Percentiles rank a stretch among this genome's conserved stretches.
Conservation (phyloP, 2,329 filamentous ascomycete species). For the Atkinsonella texensis region DNA sequence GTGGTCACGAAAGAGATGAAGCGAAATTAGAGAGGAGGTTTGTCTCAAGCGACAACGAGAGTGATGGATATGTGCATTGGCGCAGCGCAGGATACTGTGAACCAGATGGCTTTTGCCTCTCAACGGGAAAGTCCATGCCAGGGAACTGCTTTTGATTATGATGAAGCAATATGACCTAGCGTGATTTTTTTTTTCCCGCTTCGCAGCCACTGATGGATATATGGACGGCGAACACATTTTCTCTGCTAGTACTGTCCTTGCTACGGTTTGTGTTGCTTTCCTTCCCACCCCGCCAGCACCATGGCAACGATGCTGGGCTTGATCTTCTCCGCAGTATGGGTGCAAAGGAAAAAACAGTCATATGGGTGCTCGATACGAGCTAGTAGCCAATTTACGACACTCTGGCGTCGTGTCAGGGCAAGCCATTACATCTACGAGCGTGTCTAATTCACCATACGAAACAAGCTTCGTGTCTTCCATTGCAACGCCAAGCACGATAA, state of each 20-base stretch:
- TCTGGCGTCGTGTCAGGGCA: constrained; percentile 13
- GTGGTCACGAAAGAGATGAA: constrained; percentile 16
- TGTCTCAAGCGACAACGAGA: constrained; percentile 34
- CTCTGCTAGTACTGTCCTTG: constrained; percentile 39
- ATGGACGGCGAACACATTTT: constrained; percentile 46
- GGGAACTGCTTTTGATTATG: too few relatives aligned
- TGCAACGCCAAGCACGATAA: background rate
- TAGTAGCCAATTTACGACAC: constrained; percentile 18
- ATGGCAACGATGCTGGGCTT: constrained; percentile 33
- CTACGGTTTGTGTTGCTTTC: constrained; percentile 44
- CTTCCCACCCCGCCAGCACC: constrained; percentile 27
- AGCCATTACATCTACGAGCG: constrained; percentile 1
- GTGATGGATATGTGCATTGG: constrained; percentile 41
- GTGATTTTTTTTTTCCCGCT: too few relatives aligned
- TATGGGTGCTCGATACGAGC: constrained; percentile 19
- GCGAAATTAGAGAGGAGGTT: constrained; percentile 23
- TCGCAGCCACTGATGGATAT: constrained; percentile 39
- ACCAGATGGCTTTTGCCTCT: constrained; percentile 12
- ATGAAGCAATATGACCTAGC: too few relatives aligned
- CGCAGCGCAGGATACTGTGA: constrained; percentile 31
- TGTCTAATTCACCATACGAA: background rate
- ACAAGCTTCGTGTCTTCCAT: background rate
- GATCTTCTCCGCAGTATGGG: constrained; percentile 33
- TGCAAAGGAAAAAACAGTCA: constrained; percentile 38
- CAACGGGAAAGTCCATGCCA: too few relatives aligned